Base-by-base conservation (phyloP, 768 basidiomycete species). In the Dictyophora rubrovolvata region DNA sequence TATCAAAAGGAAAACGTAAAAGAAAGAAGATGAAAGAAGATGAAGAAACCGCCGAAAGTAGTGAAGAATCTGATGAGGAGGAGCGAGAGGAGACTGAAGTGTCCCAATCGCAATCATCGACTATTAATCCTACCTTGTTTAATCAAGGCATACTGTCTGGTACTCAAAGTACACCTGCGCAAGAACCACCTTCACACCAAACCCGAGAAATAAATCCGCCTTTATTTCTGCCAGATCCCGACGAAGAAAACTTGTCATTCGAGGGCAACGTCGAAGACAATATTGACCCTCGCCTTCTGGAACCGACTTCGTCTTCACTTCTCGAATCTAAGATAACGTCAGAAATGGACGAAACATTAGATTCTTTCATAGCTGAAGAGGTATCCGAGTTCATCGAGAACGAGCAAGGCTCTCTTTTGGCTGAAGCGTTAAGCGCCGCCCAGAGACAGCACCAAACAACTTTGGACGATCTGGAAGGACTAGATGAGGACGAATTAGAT, bases 401-500 rank as follows among this genome's bases (percentile, higher is more conserved):
- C 55, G 70, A 79, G 16, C 80, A 85, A 66, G 84, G 86, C 14
- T 68, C 77, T n/a, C 68, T 78, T 68, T 73, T 89, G 9, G 70
- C 75, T 5, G 74, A 76, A 18, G 86, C 87, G 16, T 74, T 92
- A 10, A 77, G 86, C 54, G 83, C 86, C 66, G 85, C 77, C 0
- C 84, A 89, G 42, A 73, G 81, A 64, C 75, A 82, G 53, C 80
- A 86, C 21, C 75, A 80, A 71, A 66, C 2, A 69, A 68, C 48
- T 37, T 75, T 72, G 11, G 82, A 89, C 63, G 86, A 87, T 62
- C 72, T 92, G 50, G 68, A 75, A 20, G 90, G 86, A 16, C 75
- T 97, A n/a, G 87, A 96, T 69, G 93, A 97, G 66, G 89, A 85
- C 5, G 93, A 97, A 68, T 77, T 96, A 48, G 87, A 95, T 68